Conservation (phyloP, 2,329 filamentous ascomycete species). For the Fusarium lyarnte region DNA sequence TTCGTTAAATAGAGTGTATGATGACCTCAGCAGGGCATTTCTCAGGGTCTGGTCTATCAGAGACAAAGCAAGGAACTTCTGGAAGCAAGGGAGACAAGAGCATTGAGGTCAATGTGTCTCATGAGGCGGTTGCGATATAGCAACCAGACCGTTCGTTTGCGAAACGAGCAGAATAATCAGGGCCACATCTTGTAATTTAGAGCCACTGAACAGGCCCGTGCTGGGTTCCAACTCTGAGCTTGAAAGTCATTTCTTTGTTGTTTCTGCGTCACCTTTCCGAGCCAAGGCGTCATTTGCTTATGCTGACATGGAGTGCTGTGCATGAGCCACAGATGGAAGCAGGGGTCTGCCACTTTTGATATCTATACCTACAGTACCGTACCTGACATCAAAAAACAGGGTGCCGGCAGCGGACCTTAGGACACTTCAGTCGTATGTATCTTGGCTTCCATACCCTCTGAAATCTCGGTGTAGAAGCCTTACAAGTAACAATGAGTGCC, state of each 20-base stretch:
- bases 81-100: conserved; percentile 23
- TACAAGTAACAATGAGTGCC: neutral
- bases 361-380: neutral
- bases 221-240: neutral
- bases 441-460: neutral
- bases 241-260: neutral
- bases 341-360: neutral
- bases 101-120: conserved; percentile 18
- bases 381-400: neutral
- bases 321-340: conserved; percentile 3
- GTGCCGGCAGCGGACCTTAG: neutral
- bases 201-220: conserved; percentile 5
- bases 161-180: neutral
- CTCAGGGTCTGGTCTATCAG: conserved; percentile 7
- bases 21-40: neutral
- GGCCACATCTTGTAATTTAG: neutral
- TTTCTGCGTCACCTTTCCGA: neutral
- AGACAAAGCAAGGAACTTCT: neutral
- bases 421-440: neutral
- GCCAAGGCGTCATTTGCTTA: conserved; percentile 17
- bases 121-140: neutral
- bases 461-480: neutral
- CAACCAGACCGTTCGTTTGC: neutral
- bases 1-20: neutral
- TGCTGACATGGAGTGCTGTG: conserved; percentile 17